A percentile compares a stretch with the other conserved stretches of the same genome.
These are phyloP conservation scores for Rhynchospora tenuis DNA, from an alignment of 176 grass and related monocot genomes.

Conservation along the genomic window DNA sequence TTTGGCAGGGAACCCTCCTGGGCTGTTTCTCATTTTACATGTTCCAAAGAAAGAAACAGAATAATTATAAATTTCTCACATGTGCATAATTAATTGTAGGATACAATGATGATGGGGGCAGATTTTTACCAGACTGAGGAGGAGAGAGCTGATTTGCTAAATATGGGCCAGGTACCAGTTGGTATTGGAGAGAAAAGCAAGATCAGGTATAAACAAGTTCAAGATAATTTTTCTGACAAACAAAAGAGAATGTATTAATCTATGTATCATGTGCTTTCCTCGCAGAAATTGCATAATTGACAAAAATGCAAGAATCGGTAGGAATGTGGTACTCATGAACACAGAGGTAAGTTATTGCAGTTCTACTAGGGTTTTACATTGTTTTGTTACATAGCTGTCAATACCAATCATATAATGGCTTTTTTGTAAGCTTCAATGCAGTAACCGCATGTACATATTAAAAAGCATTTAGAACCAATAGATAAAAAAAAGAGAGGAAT, in stretches of 20 bases:
- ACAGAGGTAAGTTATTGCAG: slow-evolving; percentile 36
- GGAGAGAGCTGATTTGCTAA: slow-evolving; percentile 50
- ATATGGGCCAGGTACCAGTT: slow-evolving; percentile 56
- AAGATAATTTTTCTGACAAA: slow-evolving; percentile 11
- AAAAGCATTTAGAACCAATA: not conserved
- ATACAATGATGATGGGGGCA: slow-evolving; percentile 89
- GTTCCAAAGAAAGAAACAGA: not conserved
- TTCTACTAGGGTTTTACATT: not conserved
- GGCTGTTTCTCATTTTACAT: not conserved
- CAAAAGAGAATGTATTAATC: not conserved
- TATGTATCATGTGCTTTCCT: slow-evolving; percentile 11
- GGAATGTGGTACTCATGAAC: slow-evolving; percentile 59
- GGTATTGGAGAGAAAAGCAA: slow-evolving; percentile 64
- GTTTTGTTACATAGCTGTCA: not conserved
- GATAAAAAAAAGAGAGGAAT: not conserved
- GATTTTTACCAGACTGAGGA: slow-evolving; percentile 74
- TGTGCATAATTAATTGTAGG: slow-evolving; percentile 28
- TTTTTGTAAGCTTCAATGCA: not conserved
- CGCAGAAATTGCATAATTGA: slow-evolving; percentile 71
- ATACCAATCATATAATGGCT: not conserved
- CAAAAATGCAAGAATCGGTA: slow-evolving; percentile 80
- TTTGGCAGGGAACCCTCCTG: not conserved
- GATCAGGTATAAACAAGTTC: slow-evolving; percentile 42
- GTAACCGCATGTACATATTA: not conserved
- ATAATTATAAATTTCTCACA: not conserved